These are phyloP conservation scores for Rhizopus delemar DNA, from an alignment of 371 early-diverging fungal species.

Conservation along the genomic window DNA sequence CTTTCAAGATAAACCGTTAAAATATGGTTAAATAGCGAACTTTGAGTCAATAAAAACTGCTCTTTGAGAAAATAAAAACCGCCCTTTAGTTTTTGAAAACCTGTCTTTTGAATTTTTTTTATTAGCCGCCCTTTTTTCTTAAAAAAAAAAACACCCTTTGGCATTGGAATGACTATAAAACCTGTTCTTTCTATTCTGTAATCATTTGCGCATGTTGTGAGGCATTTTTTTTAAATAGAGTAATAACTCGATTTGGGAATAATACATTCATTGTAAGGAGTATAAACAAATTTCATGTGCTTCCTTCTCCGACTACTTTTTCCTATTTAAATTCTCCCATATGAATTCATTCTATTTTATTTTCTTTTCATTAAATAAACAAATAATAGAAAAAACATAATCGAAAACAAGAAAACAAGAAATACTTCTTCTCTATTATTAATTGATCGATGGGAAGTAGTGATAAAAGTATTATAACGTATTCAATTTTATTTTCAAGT, in stretches of 20 bases:
- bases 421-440: slow-evolving; percentile 13
- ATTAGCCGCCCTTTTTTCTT: too few species aligned
- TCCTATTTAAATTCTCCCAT: too few species aligned
- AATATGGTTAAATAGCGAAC: too few species aligned
- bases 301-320: not conserved
- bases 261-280: not conserved
- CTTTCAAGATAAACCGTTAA: too few species aligned
- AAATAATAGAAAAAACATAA: too few species aligned
- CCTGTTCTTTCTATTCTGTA: not conserved
- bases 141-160: too few species aligned
- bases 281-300: not conserved
- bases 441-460: slow-evolving; percentile 32
- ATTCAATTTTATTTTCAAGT: slow-evolving; percentile 26
- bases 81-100: slow-evolving; percentile 6
- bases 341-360: too few species aligned
- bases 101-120: not conserved
- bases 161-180: not conserved
- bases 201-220: not conserved
- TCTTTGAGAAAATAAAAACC: too few species aligned
- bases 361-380: too few species aligned
- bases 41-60: too few species aligned
- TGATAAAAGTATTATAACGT: slow-evolving; percentile 11
- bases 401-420: too few species aligned
- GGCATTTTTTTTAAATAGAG: not conserved
- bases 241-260: not conserved